Conservation (phyloP, 2,329 filamentous ascomycete species). For the Fusarium verrucosum region DNA sequence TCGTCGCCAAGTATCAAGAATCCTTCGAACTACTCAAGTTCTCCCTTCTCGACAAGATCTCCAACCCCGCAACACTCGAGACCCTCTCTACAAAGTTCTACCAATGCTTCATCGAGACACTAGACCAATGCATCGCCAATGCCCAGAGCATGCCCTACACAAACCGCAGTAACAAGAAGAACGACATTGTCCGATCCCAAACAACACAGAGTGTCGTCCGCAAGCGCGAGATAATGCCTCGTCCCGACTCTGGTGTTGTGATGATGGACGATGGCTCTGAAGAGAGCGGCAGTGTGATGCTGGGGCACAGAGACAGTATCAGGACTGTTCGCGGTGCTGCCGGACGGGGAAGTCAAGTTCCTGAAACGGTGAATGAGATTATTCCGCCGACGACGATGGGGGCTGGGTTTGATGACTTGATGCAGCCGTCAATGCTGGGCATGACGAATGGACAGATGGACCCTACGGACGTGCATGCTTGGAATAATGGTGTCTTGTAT, state of each 20-base stretch:
- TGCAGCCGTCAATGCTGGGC: constrained; percentile 33
- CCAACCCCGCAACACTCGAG: constrained; percentile 51
- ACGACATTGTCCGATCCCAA: constrained; percentile 42
- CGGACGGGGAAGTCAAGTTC: constrained; percentile 38
- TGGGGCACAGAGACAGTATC: constrained; percentile 47
- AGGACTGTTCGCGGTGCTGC: constrained; percentile 40
- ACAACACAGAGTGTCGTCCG: constrained; percentile 31
- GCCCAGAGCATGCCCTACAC: constrained; percentile 53
- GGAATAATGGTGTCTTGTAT: constrained; percentile 45
- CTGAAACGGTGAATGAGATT: constrained; percentile 36
- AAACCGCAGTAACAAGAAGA: constrained; percentile 54
- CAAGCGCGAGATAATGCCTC: constrained; percentile 43
- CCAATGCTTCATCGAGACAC: constrained; percentile 53
- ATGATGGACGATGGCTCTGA: constrained; percentile 53
- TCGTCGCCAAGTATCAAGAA: constrained; percentile 48
- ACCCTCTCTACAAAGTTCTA: constrained; percentile 53
- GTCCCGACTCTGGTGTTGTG: constrained; percentile 53
- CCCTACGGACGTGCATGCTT: constrained; percentile 43
- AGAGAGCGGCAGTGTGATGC: constrained; percentile 48
- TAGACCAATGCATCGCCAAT: constrained; percentile 50
- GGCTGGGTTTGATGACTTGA: constrained; percentile 31
- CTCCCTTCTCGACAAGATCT: constrained; percentile 51
- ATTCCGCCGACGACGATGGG: constrained; percentile 25
- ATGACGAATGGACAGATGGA: constrained; percentile 1
- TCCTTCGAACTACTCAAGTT: constrained; percentile 48